Conservation (phyloP, 176 grass and related monocot species). For the Rhynchospora pubera region DNA sequence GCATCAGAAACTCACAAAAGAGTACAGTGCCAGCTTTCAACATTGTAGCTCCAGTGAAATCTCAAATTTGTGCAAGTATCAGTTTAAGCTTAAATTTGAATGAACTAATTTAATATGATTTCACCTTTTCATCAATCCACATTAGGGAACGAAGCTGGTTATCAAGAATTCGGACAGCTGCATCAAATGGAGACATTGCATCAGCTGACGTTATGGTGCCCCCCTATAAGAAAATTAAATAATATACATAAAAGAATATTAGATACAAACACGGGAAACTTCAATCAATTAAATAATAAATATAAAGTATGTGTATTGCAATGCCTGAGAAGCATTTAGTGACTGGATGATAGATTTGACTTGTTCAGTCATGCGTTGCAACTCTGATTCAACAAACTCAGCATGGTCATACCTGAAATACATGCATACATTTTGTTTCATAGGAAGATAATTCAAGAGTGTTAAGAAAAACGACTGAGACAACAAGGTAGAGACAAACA, state of each 20-base stretch:
- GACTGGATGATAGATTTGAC: slow-evolving; percentile 95
- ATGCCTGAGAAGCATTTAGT: slow-evolving; percentile 80
- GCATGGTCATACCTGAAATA: slow-evolving; percentile 83
- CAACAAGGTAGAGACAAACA: slow-evolving; percentile 45
- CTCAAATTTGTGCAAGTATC: background rate
- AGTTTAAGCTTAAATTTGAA: background rate
- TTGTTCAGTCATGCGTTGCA: slow-evolving; percentile 97
- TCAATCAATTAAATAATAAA: slow-evolving; percentile 6
- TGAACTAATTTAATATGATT: background rate
- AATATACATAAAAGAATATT: slow-evolving; percentile 18
- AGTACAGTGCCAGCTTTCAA: background rate
- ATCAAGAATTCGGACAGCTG: slow-evolving; percentile 90
- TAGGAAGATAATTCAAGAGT: background rate
- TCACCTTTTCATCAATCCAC: slow-evolving; percentile 99
- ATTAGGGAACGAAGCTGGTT: slow-evolving; percentile 93
- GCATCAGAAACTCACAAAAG: background rate
- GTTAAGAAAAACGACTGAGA: background rate
- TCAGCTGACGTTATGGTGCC: slow-evolving; percentile 56
- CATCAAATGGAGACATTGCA: slow-evolving; percentile 86
- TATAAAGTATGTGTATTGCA: background rate
- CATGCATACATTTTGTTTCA: slow-evolving; percentile 1
- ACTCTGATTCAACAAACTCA: slow-evolving; percentile 76
- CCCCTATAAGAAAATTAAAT: slow-evolving; percentile 43
- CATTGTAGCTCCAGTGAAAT: background rate
- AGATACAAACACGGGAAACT: background rate